These are phyloP conservation scores for Botrytis deweyae DNA, from an alignment of 2,329 filamentous ascomycete genomes.

Conservation along the genomic window DNA sequence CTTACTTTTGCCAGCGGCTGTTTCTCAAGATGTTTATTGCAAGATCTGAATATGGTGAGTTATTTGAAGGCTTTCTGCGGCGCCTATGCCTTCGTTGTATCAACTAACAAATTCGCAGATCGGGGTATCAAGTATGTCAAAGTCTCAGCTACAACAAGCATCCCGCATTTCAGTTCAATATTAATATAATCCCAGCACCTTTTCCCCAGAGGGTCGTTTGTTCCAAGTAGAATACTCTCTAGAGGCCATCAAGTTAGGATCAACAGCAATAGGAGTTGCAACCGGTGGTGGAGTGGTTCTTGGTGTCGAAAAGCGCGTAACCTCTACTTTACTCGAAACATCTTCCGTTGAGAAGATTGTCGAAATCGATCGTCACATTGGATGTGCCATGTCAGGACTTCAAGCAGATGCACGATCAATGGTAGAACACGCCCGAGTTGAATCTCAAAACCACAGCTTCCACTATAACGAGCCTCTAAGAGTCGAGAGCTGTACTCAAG, in stretches of 20 bases:
- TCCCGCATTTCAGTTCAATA: slow-evolving; percentile 21
- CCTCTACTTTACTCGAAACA: slow-evolving; percentile 93
- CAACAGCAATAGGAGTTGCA: slow-evolving; percentile 95
- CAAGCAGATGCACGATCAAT: slow-evolving; percentile 97
- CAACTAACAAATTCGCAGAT: slow-evolving; percentile 59
- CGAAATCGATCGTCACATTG: slow-evolving; percentile 98
- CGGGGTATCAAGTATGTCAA: slow-evolving; percentile 88
- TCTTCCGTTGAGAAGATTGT: slow-evolving; percentile 99
- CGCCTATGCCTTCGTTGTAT: slow-evolving; percentile 28
- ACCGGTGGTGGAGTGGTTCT: slow-evolving; percentile 94
- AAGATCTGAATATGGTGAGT: slow-evolving; percentile 98
- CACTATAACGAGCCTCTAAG: slow-evolving; percentile 95
- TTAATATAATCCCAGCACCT: slow-evolving; percentile 65
- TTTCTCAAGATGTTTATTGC: slow-evolving; percentile 92
- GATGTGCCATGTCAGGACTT: slow-evolving; percentile 96
- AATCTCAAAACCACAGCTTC: slow-evolving; percentile 95
- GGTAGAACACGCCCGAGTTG: slow-evolving; percentile 97
- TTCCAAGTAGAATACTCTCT: slow-evolving; percentile 99
- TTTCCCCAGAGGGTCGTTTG: slow-evolving; percentile 98
- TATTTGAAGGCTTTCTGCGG: slow-evolving; percentile 23
- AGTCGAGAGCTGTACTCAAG: slow-evolving; percentile 97
- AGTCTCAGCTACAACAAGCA: slow-evolving; percentile 26
- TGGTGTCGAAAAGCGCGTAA: slow-evolving; percentile 98
- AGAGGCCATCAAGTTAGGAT: slow-evolving; percentile 99
- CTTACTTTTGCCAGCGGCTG: slow-evolving; percentile 32